These are phyloP conservation scores for Nidularia pulvinata DNA, from an alignment of 768 basidiomycete genomes.

Conservation along the genomic window DNA sequence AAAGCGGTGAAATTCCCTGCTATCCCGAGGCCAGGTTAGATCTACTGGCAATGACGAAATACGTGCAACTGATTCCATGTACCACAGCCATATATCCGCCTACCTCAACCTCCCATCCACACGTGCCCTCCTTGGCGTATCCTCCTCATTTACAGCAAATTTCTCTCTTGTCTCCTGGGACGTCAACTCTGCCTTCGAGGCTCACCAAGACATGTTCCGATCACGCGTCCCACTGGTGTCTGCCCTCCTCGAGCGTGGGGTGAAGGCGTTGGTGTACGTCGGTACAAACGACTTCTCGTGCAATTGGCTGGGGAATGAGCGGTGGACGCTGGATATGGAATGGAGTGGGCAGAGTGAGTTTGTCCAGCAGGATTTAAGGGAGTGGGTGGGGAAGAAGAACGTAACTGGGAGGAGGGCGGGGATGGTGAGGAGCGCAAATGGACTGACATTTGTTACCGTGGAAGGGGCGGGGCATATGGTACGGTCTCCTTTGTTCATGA, in stretches of 20 bases:
- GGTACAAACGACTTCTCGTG: slow-evolving; percentile 47
- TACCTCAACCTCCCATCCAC: slow-evolving; percentile 65
- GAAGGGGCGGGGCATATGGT: slow-evolving; percentile 53
- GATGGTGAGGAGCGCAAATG: slow-evolving; percentile 48
- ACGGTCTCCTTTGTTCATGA: not conserved
- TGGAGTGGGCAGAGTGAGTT: slow-evolving; percentile 60
- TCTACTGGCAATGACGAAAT: not conserved
- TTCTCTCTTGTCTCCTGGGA: slow-evolving; percentile 26
- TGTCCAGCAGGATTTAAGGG: slow-evolving; percentile 32
- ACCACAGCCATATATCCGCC: slow-evolving; percentile 45
- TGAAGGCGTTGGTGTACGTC: slow-evolving; percentile 73
- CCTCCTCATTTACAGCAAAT: slow-evolving; percentile 33
- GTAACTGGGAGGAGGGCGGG: slow-evolving; percentile 57
- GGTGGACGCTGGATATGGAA: slow-evolving; percentile 56
- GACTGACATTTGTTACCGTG: slow-evolving; percentile 60
- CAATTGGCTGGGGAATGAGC: slow-evolving; percentile 67
- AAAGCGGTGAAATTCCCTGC: slow-evolving; percentile 47
- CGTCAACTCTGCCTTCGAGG: slow-evolving; percentile 48
- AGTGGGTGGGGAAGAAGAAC: slow-evolving; percentile 39
- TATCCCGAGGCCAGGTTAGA: slow-evolving; percentile 49
- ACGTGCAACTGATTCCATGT: not conserved
- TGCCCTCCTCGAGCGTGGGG: slow-evolving; percentile 68
- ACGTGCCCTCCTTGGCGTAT: slow-evolving; percentile 62
- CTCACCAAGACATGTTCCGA: slow-evolving; percentile 37
- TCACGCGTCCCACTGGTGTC: slow-evolving; percentile 58